These are phyloP conservation scores for Tylopilus vinaceipallidus DNA, from an alignment of 768 basidiomycete species.

Conservation along the genomic window DNA sequence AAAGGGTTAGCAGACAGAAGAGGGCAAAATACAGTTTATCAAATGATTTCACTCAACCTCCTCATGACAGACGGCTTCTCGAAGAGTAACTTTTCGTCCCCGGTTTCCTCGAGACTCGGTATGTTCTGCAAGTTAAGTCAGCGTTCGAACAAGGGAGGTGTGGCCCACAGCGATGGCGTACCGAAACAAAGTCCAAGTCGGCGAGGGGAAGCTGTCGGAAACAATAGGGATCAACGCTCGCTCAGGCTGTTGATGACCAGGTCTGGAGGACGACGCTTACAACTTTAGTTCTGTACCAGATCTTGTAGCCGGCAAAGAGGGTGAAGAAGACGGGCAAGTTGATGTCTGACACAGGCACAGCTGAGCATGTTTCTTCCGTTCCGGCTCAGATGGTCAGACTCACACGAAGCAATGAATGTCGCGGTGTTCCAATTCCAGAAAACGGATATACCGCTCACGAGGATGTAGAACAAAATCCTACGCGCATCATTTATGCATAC, in stretches of 20 bases:
- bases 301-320: slow-evolving; percentile 45
- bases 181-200: slow-evolving; percentile 74
- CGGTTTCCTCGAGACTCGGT: slow-evolving; percentile 69
- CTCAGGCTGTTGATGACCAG: neutral
- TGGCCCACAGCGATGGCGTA: slow-evolving; percentile 25
- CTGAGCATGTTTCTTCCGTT: neutral
- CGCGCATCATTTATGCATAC: neutral
- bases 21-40: neutral
- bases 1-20: neutral
- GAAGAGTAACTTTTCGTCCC: slow-evolving; percentile 27
- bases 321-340: slow-evolving; percentile 40
- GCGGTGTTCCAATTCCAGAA: slow-evolving; percentile 63
- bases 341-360: slow-evolving; percentile 32
- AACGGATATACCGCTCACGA: slow-evolving; percentile 53
- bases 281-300: slow-evolving; percentile 26
- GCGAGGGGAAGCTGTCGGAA: slow-evolving; percentile 13
- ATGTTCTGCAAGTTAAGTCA: slow-evolving; percentile 46
- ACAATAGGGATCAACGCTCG: neutral
- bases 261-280: slow-evolving; percentile 3
- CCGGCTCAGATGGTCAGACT: neutral
- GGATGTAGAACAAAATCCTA: slow-evolving; percentile 48
- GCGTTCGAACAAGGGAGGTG: neutral
- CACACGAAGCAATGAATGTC: slow-evolving; percentile 46
- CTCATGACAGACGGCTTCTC: slow-evolving; percentile 6
- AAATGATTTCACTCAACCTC: slow-evolving; percentile 7